A percentile compares a stretch with the other conserved stretches of the same genome.
These are phyloP conservation scores for Trichosporon inkin DNA, from an alignment of 1,284 basidiomycete species.

Conservation along the genomic window DNA sequence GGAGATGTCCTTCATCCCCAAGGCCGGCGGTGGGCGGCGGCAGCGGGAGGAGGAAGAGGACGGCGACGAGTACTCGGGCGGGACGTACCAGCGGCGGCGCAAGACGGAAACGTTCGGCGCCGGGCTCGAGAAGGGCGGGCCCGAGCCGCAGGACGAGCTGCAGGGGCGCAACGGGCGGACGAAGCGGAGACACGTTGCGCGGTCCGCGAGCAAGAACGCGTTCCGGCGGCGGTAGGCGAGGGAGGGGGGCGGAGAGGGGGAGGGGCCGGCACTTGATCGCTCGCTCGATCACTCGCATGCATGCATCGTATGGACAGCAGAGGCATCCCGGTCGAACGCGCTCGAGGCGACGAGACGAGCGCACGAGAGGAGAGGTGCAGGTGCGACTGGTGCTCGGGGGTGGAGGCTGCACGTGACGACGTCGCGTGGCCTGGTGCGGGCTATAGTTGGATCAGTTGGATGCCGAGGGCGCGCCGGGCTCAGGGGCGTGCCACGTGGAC, in stretches of 20 bases:
- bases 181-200: conserved; percentile 63
- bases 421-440: no score
- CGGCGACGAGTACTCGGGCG: conserved; percentile 44
- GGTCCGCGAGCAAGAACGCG: conserved; percentile 81
- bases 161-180: conserved; percentile 58
- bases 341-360: no score
- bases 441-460: no score
- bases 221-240: conserved; percentile 55
- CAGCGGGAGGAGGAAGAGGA: conserved; percentile 32
- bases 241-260: not conserved
- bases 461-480: no score
- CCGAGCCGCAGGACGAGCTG: conserved; percentile 56
- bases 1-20: conserved; percentile 55
- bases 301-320: not conserved
- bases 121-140: conserved; percentile 73
- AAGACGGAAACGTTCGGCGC: conserved; percentile 73
- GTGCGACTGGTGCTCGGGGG: no score
- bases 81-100: conserved; percentile 49
- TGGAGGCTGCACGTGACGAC: no score
- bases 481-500: no score
- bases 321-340: no score
- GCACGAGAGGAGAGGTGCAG: no score
- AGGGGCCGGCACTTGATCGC: no score
- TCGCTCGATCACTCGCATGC: not conserved
- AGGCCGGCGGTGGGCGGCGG: conserved; percentile 24